These are phyloP conservation scores for Jasminum sambac DNA, from an alignment of 257 asterid species.

Conservation along the genomic window DNA sequence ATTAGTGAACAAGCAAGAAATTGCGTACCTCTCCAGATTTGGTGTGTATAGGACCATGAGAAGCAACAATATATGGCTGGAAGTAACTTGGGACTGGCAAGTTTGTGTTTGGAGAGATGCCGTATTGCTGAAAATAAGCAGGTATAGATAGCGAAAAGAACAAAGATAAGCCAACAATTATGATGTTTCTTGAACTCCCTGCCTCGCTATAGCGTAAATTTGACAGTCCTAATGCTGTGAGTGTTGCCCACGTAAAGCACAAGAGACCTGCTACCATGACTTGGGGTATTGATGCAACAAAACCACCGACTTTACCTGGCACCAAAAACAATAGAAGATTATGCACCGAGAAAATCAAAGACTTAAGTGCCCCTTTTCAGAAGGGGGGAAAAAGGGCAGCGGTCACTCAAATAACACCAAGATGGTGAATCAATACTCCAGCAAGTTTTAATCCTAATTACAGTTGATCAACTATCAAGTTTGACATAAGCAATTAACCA, in stretches of 20 bases:
- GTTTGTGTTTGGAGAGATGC: conserved; percentile 74
- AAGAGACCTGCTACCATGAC: conserved; percentile 94
- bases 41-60: conserved; percentile 91
- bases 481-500: too few relatives aligned
- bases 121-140: conserved; percentile 92
- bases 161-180: conserved; percentile 85
- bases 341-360: neutral
- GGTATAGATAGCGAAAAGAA: conserved; percentile 86
- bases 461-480: too few relatives aligned
- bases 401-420: too few relatives aligned
- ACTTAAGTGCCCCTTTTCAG: too few relatives aligned
- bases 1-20: neutral
- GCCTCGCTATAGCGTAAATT: conserved; percentile 95
- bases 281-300: conserved; percentile 91
- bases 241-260: conserved; percentile 99
- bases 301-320: conserved; percentile 96
- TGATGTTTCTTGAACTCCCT: conserved; percentile 95
- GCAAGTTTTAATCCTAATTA: too few relatives aligned
- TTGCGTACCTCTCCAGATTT: conserved; percentile 63
- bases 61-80: conserved; percentile 82
- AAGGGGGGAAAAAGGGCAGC: too few relatives aligned
- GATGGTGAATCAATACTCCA: too few relatives aligned
- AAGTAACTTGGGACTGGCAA: conserved; percentile 75
- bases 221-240: conserved; percentile 87
- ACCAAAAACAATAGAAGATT: conserved; percentile 15